Evolutionary conservation across 106 monocot species (phyloP), one percentile per base, ranked within the genome.

Genomic region (Narthecium ossifragum): DNA sequence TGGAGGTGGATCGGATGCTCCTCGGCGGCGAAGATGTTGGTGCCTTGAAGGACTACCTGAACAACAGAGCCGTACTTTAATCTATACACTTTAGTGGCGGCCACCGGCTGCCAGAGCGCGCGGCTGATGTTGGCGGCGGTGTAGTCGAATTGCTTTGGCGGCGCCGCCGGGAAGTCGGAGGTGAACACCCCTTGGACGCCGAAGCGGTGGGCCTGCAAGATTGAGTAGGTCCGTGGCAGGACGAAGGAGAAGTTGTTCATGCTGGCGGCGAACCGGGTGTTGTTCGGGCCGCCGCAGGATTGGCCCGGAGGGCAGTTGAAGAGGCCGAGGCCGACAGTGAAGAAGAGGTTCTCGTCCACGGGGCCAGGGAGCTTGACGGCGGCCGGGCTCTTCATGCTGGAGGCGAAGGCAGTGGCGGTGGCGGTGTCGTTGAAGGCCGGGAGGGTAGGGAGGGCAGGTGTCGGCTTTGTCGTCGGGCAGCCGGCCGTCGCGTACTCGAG

Each of bases 1-100:
- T 82, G 82, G 10, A 82, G 41, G 31, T 77, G 82, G 26, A 82
- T 28, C 20, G 82, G 82, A 62, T 82, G 82, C 50, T 77, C 77
- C 73, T 82, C 82, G 10, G 47, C 65, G 5, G 73, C 77, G 6
- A 24, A 59, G 31, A 82, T 73, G 63, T 69, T 82, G 1, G 77
- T 77, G 31, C 60, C 82, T 38, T 82, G 82, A 76, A 82, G 24
- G 53, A 82, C 77, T 6, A 82, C n/a, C 61, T 82, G 73, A 18
- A 82, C 82, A 25, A 60, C 72, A 8, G 69, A 55, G 53, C 73
- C 69, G 37, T 67, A 81, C 10, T 38, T 22, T 17, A 81, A 46
- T 15, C 54, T 68, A 32, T 67, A 31, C 33, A 49, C 39, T 18
- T 63, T 75, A 0, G 81, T 72, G 28, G 62, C 75, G 14, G 71